phyloP scores from a whole-genome alignment of 73 alveolate species.

The Tetrahymena thermophila region DNA sequence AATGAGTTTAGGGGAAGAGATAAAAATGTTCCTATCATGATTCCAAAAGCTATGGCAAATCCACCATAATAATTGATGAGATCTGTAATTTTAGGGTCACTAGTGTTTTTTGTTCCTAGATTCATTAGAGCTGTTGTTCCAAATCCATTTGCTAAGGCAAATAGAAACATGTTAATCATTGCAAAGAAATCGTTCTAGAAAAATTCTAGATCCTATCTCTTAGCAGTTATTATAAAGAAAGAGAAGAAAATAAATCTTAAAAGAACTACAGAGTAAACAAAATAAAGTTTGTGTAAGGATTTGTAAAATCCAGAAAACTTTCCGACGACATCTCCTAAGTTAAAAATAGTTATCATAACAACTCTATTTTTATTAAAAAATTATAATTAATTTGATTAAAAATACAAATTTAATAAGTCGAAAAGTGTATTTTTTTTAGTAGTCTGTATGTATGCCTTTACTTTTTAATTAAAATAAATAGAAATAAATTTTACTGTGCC shows the following conservation, averaged over 20 bases:
- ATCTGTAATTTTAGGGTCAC: neutral
- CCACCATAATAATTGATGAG: neutral
- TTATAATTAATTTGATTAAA: neutral
- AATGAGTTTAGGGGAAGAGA: neutral
- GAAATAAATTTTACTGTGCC: neutral
- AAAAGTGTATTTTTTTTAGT: neutral
- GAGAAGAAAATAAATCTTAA: neutral
- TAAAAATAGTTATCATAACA: neutral
- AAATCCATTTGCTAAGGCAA: neutral
- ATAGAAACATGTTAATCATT: neutral
- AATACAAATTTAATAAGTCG: neutral
- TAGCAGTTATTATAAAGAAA: neutral
- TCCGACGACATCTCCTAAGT: neutral
- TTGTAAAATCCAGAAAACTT: neutral
- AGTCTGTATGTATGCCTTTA: neutral
- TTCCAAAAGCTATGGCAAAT: neutral
- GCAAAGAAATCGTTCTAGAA: neutral
- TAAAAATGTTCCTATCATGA: neutral
- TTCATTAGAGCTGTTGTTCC: neutral
- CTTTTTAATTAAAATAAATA: neutral
- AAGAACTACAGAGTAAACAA: neutral
- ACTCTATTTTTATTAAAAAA: neutral
- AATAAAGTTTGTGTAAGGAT: neutral
- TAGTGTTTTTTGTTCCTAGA: neutral
- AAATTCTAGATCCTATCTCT: neutral